Evolutionary conservation across 106 monocot genomes (phyloP), one percentile per base, ranked within the genome.

Genomic region (Vanilla planifolia): DNA sequence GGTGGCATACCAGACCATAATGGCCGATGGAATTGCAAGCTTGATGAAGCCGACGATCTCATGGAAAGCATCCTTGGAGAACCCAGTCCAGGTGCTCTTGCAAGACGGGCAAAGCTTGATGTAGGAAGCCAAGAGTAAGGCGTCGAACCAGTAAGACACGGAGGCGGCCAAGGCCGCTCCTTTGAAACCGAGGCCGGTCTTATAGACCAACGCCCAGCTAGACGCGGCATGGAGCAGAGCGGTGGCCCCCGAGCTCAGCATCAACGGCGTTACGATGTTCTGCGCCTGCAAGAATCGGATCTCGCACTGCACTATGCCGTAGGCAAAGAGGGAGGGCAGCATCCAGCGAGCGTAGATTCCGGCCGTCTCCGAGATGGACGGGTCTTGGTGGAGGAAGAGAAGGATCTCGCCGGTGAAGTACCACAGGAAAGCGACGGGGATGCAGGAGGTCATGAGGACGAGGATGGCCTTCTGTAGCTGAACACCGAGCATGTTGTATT

Each of bases 141-240:
- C 64, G 52, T 77, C 73, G 27, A 74, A 47, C 73, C 82, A 82
- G 40, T 70, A 73, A 20, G 82, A 82, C 2, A 77, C 51, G 10
- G 46, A 22, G 10, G 27, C 77, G 5, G 82, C 77, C 16, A 77
- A 23, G 6, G 82, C 82, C 4, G 77, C 82, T 6, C 82, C 82
- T 67, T 23, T 77, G 55, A 4, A 45, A 2, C 77, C 82, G 9
- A 82, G 66, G 7, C 73, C 73, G 50, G 48, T 66, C 34, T 77
- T 66, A 58, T 61, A 71, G 19, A 82, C 82, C 17, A 82, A 48
- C 28, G 60, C 9, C 73, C 77, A 69, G 27, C 82, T 77, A 0
- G 73, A 1, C 0, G 66, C 6, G 13, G 73, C 10, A 34, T 82
- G 82, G 30, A 77, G 23, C 8, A 77, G 21, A 28, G 69, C 48